These are phyloP conservation scores for Alternaria alternata DNA, from an alignment of 2,329 filamentous ascomycete species.

Conservation along the genomic window DNA sequence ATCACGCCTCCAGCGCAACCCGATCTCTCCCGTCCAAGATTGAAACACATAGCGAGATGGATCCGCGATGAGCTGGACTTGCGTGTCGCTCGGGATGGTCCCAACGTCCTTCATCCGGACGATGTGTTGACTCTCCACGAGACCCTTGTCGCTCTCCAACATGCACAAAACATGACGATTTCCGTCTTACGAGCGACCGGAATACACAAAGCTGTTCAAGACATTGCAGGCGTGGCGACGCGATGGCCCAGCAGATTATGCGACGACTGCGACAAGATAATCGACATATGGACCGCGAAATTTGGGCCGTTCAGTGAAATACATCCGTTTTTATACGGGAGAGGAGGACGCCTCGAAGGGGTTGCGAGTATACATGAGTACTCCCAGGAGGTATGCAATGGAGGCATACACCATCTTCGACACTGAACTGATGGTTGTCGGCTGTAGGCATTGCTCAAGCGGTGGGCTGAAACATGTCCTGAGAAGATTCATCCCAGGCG, in stretches of 20 bases:
- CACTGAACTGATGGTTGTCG: not conserved
- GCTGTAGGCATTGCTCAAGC: conserved; percentile 42
- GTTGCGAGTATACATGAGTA: conserved; percentile 51
- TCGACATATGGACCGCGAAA: conserved; percentile 49
- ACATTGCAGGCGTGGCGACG: conserved; percentile 56
- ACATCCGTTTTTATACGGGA: conserved; percentile 53
- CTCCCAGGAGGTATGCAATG: conserved; percentile 46
- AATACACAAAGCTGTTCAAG: conserved; percentile 56
- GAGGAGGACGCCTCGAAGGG: conserved; percentile 54
- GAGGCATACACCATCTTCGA: not conserved
- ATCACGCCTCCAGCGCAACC: conserved; percentile 12
- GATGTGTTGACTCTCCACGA: conserved; percentile 57
- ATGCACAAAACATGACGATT: conserved; percentile 37
- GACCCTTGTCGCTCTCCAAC: conserved; percentile 42
- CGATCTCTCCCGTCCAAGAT: conserved; percentile 38
- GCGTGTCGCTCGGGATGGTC: conserved; percentile 56
- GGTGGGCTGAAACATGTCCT: conserved; percentile 44
- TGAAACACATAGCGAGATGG: conserved; percentile 53
- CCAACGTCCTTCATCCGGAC: conserved; percentile 53
- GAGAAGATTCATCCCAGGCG: conserved; percentile 38
- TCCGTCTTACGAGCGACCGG: conserved; percentile 53
- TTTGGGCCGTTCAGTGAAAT: conserved; percentile 52
- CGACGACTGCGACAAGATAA: conserved; percentile 55
- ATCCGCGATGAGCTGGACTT: conserved; percentile 59
- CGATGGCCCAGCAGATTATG: conserved; percentile 57